Evolutionary conservation across 768 basidiomycete species (phyloP).

Genomic region (Kwoniella dendrophila): DNA sequence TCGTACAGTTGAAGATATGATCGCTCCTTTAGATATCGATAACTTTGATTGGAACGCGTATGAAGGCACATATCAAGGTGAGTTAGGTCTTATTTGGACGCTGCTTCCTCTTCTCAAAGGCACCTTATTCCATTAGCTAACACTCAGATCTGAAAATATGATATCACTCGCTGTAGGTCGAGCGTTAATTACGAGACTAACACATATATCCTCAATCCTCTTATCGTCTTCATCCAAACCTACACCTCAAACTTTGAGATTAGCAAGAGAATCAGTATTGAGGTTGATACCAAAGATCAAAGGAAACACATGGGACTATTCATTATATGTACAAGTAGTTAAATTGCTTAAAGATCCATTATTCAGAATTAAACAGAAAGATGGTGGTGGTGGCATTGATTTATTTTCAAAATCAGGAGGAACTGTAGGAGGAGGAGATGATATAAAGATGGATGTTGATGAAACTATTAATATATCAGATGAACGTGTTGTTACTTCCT

Average conservation of each 20-base stretch:
- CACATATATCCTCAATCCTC: slow-evolving; percentile 31
- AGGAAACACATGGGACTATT: slow-evolving; percentile 30
- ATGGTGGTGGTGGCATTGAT: no score
- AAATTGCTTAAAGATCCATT: slow-evolving; percentile 1
- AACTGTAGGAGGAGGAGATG: no score
- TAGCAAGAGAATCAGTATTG: slow-evolving; percentile 31
- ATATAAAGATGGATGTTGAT: slow-evolving; percentile 7
- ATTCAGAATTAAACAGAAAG: no score
- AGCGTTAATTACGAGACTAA: slow-evolving; percentile 43
- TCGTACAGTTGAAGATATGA: slow-evolving; percentile 12
- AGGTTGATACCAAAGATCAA: slow-evolving; percentile 37
- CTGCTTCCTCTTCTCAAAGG: no score
- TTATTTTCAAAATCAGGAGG: no score
- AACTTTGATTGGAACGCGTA: slow-evolving; percentile 43
- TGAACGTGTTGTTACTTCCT: neutral
- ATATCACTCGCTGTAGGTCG: slow-evolving; percentile 24
- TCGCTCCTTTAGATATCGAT: slow-evolving; percentile 14
- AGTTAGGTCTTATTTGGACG: slow-evolving; percentile 3
- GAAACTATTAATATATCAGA: neutral
- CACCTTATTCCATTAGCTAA: no score
- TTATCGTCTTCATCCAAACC: slow-evolving; percentile 13
- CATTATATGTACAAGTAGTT: slow-evolving; percentile 17
- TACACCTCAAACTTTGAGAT: slow-evolving; percentile 16
- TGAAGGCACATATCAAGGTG: slow-evolving; percentile 43
- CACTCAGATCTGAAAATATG: neutral